These are phyloP conservation scores for Endoconidiophora polonica DNA, from an alignment of 2,329 filamentous ascomycete genomes.

Conservation along the genomic window DNA sequence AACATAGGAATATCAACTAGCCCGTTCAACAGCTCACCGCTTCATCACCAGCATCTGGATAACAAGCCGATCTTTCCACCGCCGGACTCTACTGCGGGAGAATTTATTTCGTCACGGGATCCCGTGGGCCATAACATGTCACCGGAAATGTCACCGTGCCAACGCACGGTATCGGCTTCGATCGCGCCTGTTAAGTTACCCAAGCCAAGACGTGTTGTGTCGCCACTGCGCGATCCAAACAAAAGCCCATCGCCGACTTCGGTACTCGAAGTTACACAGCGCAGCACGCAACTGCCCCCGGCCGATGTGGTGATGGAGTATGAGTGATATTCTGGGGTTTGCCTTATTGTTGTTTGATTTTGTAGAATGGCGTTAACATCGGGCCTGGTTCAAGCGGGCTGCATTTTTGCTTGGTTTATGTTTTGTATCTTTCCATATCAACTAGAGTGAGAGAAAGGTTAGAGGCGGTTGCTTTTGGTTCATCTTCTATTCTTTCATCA, in stretches of 20 bases:
- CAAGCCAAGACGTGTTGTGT: not conserved
- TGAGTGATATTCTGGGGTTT: not conserved
- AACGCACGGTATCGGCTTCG: not conserved
- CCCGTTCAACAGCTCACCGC: not conserved
- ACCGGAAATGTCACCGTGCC: not conserved
- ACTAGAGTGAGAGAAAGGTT: too few species aligned
- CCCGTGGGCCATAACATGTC: not conserved
- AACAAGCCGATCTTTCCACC: constrained; percentile 1
- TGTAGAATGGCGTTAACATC: too few species aligned
- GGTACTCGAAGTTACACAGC: not conserved
- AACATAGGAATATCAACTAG: too few species aligned
- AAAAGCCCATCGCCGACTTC: not conserved
- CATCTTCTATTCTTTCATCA: not conserved
- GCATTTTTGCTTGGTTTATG: not conserved
- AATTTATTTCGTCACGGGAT: not conserved
- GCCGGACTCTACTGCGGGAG: not conserved
- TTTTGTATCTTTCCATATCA: not conserved
- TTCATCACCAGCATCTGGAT: not conserved
- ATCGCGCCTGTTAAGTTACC: not conserved
- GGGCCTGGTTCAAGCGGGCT: too few species aligned
- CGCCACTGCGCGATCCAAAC: not conserved
- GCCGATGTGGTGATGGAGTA: constrained; percentile 1
- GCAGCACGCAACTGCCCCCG: not conserved
- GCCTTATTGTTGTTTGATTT: not conserved
- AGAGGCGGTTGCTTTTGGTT: not conserved